phyloP scores from a whole-genome alignment of 148 eudicot species.

The Fallopia convolvulus region DNA sequence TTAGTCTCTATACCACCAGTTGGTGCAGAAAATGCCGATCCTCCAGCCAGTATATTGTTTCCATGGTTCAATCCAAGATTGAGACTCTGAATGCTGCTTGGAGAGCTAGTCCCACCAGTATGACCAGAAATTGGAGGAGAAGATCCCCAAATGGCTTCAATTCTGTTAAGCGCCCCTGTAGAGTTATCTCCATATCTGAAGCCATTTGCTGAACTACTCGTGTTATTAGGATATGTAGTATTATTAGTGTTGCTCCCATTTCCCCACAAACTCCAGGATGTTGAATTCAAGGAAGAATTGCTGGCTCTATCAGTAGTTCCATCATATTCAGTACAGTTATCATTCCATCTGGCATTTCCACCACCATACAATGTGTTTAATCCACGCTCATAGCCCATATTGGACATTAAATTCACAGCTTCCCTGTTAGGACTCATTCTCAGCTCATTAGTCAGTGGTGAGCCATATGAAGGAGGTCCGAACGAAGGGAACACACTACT shows the following conservation, averaged over 20 bases:
- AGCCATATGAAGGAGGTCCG: constrained; percentile 40
- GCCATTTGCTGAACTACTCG: constrained; percentile 31
- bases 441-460: constrained; percentile 48
- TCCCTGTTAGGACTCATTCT: constrained; percentile 47
- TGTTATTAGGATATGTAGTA: constrained; percentile 13
- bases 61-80: constrained; percentile 34
- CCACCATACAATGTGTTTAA: constrained; percentile 27
- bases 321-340: constrained; percentile 41
- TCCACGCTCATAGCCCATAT: constrained; percentile 50
- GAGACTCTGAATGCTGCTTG: constrained; percentile 27
- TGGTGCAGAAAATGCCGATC: constrained; percentile 35
- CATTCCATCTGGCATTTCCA: constrained; percentile 41
- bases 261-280: constrained; percentile 61
- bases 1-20: constrained; percentile 34
- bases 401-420: constrained; percentile 35
- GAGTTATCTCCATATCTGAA: constrained; percentile 35
- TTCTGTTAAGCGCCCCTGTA: constrained; percentile 32
- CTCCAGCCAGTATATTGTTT: constrained; percentile 19
- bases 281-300: constrained; percentile 41
- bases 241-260: constrained; percentile 41
- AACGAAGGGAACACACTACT: constrained; percentile 65
- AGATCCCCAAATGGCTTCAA: constrained; percentile 68
- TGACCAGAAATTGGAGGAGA: constrained; percentile 42
- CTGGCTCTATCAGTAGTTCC: constrained; percentile 31
- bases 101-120: constrained; percentile 38